Evolutionary conservation across 495 filamentous ascomycete genomes (phyloP).

Genomic region (Trichoderma erinaceum): DNA sequence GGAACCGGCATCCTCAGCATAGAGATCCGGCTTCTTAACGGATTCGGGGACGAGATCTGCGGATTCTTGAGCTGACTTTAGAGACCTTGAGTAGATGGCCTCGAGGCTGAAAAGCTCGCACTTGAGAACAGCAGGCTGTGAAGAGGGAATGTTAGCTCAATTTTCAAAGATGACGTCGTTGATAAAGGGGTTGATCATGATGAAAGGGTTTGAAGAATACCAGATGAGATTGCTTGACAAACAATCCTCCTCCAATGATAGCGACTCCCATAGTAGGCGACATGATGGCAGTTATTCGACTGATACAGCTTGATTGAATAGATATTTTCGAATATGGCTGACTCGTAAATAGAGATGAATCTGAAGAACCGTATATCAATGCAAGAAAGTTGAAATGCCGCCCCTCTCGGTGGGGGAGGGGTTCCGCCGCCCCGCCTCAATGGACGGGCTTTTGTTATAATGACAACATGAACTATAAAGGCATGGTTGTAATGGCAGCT

Average conservation of each 20-base stretch:
- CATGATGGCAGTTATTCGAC: conserved; percentile 2
- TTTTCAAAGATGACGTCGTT: neutral
- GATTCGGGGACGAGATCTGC: conserved; percentile 29
- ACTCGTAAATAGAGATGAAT: no score
- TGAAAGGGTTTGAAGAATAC: conserved; percentile 20
- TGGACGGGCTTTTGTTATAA: neutral
- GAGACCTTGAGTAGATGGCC: conserved; percentile 58
- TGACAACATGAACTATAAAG: no score
- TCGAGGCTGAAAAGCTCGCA: conserved; percentile 44
- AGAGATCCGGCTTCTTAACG: conserved; percentile 41
- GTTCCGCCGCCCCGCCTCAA: conserved; percentile 3
- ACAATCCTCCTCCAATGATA: conserved; percentile 60
- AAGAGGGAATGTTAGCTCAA: neutral
- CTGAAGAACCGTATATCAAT: neutral
- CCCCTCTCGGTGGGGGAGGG: conserved; percentile 4
- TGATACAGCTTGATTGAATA: neutral
- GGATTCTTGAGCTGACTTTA: conserved; percentile 36
- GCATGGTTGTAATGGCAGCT: no score
- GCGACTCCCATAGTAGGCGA: conserved; percentile 35
- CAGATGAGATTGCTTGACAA: conserved; percentile 39
- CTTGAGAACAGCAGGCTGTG: conserved; percentile 46
- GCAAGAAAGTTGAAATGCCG: neutral
- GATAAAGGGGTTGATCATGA: neutral
- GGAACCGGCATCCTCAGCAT: conserved; percentile 54
- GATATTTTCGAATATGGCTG: neutral